Base-by-base conservation (phyloP, 1,284 basidiomycete genomes). In the Cerrena zonata region DNA sequence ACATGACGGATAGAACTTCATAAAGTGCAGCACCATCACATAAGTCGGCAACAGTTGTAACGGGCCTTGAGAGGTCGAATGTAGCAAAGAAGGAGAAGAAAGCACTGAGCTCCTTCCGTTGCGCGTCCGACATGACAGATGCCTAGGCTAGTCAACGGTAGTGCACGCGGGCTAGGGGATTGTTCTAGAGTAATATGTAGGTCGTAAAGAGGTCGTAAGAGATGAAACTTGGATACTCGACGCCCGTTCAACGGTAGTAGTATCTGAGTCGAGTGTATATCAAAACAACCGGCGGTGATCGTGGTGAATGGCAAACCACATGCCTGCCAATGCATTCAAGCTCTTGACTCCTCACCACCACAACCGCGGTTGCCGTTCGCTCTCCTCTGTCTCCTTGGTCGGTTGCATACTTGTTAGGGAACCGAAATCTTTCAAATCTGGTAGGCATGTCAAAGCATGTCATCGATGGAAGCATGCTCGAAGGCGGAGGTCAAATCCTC, bases 1-100 rank as follows among this genome's bases (percentile, higher is more conserved):
- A 91, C 88, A 89, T 82, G 38, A 82, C 65, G 19, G 80, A 77
- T 43, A 91, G 76, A 48, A 90, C 75, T 55, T 87, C 81, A 59
- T 86, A 84, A 43, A 91, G 74, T 15, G 79, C 79, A 24, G 78
- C 76, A 2, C 88, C 89, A 69, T 91, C 88, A 58, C 78, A 80
- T 55, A 91, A 79, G 74, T 90, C 86, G 37, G 78, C 68, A 27
- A 80, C 68, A 30, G 78, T 72, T 0, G 79, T 70, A 5, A 88
- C 79, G 2, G 83, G 76, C 40, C 79, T 72, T 5, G 78, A 67
- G 45, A 90, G 78, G 48, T 78, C 68, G 64, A 90, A 90, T n/a
- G 82, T 83, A 3, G 78, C 69, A 55, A 91, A 83, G 71, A 89
- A 90, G 48, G 82, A 75, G 66, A 88, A 73, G 71, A 91, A 90